A percentile compares a stretch with the other conserved stretches of the same genome.
Evolutionary conservation across 441 rosid genomes (phyloP).

Genomic region (California macrophylla): DNA sequence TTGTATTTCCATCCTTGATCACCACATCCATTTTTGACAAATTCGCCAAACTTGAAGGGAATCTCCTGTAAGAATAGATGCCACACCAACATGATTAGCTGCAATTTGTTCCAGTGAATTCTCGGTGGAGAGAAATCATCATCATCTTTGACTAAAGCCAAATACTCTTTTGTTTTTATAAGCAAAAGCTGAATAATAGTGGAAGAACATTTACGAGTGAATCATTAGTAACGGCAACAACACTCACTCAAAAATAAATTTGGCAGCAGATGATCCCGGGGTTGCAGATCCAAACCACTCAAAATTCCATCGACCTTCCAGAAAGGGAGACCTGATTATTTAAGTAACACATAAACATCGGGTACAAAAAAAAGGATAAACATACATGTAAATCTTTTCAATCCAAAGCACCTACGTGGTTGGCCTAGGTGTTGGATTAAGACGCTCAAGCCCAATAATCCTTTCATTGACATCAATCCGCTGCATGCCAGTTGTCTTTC

Average conservation of each 20-base stretch:
- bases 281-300: constrained; percentile 85
- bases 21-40: constrained; percentile 60
- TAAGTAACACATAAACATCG: constrained; percentile 34
- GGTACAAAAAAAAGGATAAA: constrained; percentile 5
- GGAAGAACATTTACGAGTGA: neutral
- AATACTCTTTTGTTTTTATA: neutral
- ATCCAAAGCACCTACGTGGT: constrained; percentile 56
- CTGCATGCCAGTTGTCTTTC: constrained; percentile 57
- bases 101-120: constrained; percentile 3
- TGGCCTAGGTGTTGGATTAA: constrained; percentile 80
- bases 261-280: constrained; percentile 63
- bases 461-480: constrained; percentile 83
- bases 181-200: neutral
- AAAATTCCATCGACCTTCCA: constrained; percentile 82
- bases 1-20: constrained; percentile 56
- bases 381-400: neutral
- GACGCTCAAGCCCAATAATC: constrained; percentile 70
- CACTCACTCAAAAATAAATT: constrained; percentile 51
- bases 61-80: constrained; percentile 44
- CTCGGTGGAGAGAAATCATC: neutral
- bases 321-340: constrained; percentile 75
- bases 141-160: neutral
- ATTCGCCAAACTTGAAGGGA: constrained; percentile 58
- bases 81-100: constrained; percentile 13
- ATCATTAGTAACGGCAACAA: constrained; percentile 7